Conservation (phyloP, 305 asterid genomes). For the Plantago coronopus region DNA sequence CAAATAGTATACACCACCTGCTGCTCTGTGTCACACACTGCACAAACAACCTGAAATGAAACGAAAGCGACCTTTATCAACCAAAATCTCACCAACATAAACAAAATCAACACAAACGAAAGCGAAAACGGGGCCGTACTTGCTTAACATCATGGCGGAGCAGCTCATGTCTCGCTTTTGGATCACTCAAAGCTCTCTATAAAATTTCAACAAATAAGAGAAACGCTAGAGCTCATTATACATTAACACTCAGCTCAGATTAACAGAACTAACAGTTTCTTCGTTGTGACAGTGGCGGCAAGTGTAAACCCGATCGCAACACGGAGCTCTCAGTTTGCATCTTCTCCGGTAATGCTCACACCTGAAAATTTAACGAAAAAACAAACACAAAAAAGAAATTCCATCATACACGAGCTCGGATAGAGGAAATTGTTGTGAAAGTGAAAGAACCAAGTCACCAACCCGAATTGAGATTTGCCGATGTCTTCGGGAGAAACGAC, state of each 20-base stretch:
- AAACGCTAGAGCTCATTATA: not conserved
- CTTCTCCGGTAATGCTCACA: slow-evolving; percentile 86
- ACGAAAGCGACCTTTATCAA: slow-evolving; percentile 17
- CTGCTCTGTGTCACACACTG: slow-evolving; percentile 58
- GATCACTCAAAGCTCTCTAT: slow-evolving; percentile 57
- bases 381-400: not conserved
- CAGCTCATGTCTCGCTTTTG: slow-evolving; percentile 69
- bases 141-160: slow-evolving; percentile 79
- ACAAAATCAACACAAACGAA: not conserved
- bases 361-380: slow-evolving; percentile 31
- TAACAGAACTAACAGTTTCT: slow-evolving; percentile 44
- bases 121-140: slow-evolving; percentile 27
- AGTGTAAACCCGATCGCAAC: slow-evolving; percentile 70
- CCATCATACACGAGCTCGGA: not conserved
- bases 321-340: slow-evolving; percentile 81
- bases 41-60: slow-evolving; percentile 55
- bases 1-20: slow-evolving; percentile 32
- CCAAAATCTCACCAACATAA: slow-evolving; percentile 1
- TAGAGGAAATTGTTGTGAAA: not conserved
- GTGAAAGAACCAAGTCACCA: slow-evolving; percentile 15
- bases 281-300: slow-evolving; percentile 99
- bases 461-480: slow-evolving; percentile 72
- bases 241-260: not conserved
- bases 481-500: slow-evolving; percentile 37
- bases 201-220: slow-evolving; percentile 13